Evolutionary conservation across 768 basidiomycete genomes (phyloP).

Genomic region (Pholiota microspora): DNA sequence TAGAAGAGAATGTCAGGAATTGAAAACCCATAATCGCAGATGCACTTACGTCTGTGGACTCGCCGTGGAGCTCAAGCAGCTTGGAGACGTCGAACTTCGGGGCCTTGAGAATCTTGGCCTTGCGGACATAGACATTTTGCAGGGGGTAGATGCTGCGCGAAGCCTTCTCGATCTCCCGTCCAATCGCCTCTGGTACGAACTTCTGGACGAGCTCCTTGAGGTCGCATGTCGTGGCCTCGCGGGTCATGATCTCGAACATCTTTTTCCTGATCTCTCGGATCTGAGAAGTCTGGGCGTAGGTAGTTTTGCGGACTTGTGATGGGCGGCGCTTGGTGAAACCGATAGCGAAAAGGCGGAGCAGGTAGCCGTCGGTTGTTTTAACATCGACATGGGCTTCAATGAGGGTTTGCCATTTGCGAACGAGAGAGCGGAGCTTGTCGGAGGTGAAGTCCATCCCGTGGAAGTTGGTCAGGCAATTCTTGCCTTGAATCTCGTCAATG

Average conservation of each 20-base stretch:
- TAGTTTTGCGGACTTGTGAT: constrained; percentile 97
- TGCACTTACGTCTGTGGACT: constrained; percentile 82
- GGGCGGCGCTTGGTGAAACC: constrained; percentile 98
- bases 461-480: constrained; percentile 99
- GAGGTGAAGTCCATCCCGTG: constrained; percentile 99
- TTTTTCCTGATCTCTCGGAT: constrained; percentile 97
- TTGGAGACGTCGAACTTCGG: constrained; percentile 97
- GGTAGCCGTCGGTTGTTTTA: constrained; percentile 99
- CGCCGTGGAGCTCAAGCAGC: constrained; percentile 94
- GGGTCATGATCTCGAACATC: constrained; percentile 99
- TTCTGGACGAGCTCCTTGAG: constrained; percentile 98
- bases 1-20: constrained; percentile 11
- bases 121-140: constrained; percentile 98
- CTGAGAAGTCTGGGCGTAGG: constrained; percentile 94
- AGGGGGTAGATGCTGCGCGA: constrained; percentile 95
- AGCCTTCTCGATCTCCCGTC: constrained; percentile 99
- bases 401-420: constrained; percentile 99
- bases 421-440: constrained; percentile 99
- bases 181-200: constrained; percentile 98
- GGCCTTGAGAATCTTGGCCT: constrained; percentile 98
- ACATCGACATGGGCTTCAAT: constrained; percentile 99
- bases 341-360: constrained; percentile 97
- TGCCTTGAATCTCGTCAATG: constrained; percentile 94
- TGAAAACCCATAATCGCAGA: background rate
- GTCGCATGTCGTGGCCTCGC: constrained; percentile 93